Evolutionary conservation across 2,329 filamentous ascomycete species (phyloP).

Genomic region (Diaporthe citrichinensis): DNA sequence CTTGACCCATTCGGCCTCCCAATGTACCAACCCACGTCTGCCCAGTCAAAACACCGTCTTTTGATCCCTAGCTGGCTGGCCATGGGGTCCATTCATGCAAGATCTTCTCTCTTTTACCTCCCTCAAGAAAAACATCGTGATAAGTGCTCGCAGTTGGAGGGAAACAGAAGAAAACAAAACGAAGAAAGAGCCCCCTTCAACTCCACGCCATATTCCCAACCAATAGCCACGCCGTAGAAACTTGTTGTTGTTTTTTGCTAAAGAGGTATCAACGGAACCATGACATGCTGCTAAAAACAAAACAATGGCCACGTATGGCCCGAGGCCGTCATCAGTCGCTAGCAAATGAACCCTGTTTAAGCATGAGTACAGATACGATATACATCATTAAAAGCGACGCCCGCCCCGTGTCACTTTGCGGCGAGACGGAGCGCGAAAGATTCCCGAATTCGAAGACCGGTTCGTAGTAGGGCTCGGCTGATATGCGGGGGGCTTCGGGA

Average conservation of each 20-base stretch:
- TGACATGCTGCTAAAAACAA: constrained; percentile 17
- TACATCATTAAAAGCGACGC: background rate
- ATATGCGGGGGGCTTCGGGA: background rate
- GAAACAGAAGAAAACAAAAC: background rate
- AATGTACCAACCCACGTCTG: background rate
- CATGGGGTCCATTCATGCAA: constrained; percentile 14
- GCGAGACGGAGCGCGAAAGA: background rate
- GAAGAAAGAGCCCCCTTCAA: background rate
- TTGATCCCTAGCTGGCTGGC: constrained; percentile 4
- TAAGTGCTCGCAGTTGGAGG: background rate
- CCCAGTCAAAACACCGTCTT: constrained; percentile 18
- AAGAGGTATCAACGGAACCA: constrained; percentile 25
- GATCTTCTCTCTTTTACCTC: background rate
- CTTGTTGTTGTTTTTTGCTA: background rate
- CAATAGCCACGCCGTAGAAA: constrained; percentile 16
- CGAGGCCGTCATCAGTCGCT: constrained; percentile 19
- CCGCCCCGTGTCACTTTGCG: background rate
- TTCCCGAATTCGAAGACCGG: too few species aligned
- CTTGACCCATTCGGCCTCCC: background rate
- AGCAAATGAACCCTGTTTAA: constrained; percentile 7
- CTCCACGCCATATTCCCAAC: constrained; percentile 20
- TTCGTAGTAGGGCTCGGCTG: background rate
- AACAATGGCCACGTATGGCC: constrained; percentile 5
- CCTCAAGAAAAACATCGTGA: background rate
- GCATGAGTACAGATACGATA: constrained; percentile 32